A percentile compares a stretch with the other conserved stretches of the same genome.
phyloP scores from a whole-genome alignment of 2,329 filamentous ascomycete genomes.

The Xylariaceae sp. region DNA sequence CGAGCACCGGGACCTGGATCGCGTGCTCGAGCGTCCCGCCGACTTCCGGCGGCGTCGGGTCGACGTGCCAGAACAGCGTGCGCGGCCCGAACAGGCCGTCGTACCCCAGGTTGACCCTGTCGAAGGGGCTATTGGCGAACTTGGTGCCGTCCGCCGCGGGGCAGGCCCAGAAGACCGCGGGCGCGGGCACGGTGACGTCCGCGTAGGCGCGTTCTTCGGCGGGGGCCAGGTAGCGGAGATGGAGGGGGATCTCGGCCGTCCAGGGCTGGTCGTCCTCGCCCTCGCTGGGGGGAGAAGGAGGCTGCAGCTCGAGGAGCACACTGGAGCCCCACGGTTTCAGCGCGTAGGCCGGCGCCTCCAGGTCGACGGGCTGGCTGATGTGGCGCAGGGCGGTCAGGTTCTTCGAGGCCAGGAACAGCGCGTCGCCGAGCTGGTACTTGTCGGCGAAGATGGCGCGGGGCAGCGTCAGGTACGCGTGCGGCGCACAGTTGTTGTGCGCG shows the following conservation, averaged over 20 bases:
- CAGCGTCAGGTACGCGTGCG: conserved; percentile 81
- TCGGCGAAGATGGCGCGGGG: conserved; percentile 83
- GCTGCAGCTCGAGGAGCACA: conserved; percentile 73
- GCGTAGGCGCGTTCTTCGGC: conserved; percentile 55
- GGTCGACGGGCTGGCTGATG: conserved; percentile 76
- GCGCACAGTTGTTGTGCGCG: conserved; percentile 66
- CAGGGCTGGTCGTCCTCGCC: conserved; percentile 49
- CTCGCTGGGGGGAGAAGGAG: conserved; percentile 41
- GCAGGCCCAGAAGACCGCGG: conserved; percentile 90
- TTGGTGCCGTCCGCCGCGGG: conserved; percentile 65
- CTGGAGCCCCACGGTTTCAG: conserved; percentile 77
- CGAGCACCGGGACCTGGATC: conserved; percentile 68
- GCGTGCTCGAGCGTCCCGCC: conserved; percentile 52
- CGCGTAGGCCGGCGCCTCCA: conserved; percentile 87
- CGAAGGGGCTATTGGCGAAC: conserved; percentile 80
- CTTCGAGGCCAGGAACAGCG: conserved; percentile 78
- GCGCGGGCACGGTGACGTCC: conserved; percentile 70
- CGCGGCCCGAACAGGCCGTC: conserved; percentile 75
- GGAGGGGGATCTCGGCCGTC: conserved; percentile 75
- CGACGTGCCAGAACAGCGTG: conserved; percentile 82
- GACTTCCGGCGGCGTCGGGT: conserved; percentile 49
- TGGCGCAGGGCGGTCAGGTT: conserved; percentile 71
- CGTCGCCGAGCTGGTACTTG: conserved; percentile 78
- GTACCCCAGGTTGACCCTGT: conserved; percentile 81
- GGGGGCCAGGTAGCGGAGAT: conserved; percentile 79